Evolutionary conservation across 1,139 yeast species (phyloP).

Genomic region (Scheffersomyces parashehatae): DNA sequence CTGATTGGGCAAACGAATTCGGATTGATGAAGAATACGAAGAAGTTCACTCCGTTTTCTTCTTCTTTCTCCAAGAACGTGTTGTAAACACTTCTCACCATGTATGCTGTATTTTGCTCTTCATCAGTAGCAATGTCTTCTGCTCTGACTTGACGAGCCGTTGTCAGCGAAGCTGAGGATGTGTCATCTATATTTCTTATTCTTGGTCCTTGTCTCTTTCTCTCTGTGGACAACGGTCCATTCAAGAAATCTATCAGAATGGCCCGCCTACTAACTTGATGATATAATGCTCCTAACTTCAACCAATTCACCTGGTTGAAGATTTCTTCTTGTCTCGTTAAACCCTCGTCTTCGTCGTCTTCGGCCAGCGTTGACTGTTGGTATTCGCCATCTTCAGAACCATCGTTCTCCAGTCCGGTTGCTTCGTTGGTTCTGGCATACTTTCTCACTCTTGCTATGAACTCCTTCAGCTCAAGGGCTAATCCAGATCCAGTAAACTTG

Average conservation of each 20-base stretch:
- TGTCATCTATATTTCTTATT: constrained; percentile 43
- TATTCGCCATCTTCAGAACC: constrained; percentile 7
- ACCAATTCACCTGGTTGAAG: constrained; percentile 55
- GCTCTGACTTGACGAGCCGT: constrained; percentile 59
- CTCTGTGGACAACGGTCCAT: constrained; percentile 74
- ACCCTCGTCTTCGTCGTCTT: constrained; percentile 13
- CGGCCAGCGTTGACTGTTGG: neutral
- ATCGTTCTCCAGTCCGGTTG: constrained; percentile 9
- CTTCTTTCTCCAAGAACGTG: constrained; percentile 30
- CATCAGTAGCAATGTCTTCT: constrained; percentile 48
- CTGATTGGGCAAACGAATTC: constrained; percentile 69
- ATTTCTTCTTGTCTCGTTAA: constrained; percentile 18
- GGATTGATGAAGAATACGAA: constrained; percentile 76
- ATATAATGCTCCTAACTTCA: constrained; percentile 57
- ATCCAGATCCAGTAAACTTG: constrained; percentile 54
- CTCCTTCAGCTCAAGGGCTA: constrained; percentile 48
- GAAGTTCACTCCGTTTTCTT: constrained; percentile 50
- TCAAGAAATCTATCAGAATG: constrained; percentile 57
- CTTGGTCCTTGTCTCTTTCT: constrained; percentile 42
- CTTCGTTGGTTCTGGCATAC: constrained; percentile 30
- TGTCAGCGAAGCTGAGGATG: constrained; percentile 33
- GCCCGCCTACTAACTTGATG: constrained; percentile 50
- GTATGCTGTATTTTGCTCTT: constrained; percentile 58
- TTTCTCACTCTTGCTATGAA: constrained; percentile 41
- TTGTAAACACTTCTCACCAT: constrained; percentile 55